Conservation (phyloP, 345 rosid genomes). For the Sonneratia caseolaris region DNA sequence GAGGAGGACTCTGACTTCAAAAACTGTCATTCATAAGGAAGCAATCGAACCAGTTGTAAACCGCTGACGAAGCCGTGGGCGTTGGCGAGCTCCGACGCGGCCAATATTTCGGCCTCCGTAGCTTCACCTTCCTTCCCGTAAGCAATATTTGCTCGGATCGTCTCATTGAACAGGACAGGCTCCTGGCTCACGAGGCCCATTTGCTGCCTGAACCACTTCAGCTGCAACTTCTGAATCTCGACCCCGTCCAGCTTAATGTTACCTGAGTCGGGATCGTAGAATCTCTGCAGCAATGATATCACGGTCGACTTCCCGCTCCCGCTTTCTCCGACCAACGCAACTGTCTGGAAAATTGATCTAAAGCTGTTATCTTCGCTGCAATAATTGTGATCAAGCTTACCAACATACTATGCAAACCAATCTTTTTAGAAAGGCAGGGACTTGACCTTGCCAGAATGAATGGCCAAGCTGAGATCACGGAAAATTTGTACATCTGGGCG, state of each 20-base stretch:
- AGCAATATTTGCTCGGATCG: constrained; percentile 31
- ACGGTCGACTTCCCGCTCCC: constrained; percentile 36
- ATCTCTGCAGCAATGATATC: constrained; percentile 25
- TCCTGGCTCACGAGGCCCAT: constrained; percentile 36
- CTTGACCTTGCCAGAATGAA: constrained; percentile 27
- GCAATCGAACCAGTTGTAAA: constrained; percentile 18
- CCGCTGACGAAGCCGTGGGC: constrained; percentile 25
- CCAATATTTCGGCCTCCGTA: constrained; percentile 22
- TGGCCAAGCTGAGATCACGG: constrained; percentile 35
- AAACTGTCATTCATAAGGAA: neutral
- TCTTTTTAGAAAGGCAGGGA: no score
- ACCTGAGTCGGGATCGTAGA: constrained; percentile 30
- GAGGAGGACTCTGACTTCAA: no score
- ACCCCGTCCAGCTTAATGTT: constrained; percentile 25
- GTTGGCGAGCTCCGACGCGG: constrained; percentile 26
- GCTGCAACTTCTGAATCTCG: constrained; percentile 19
- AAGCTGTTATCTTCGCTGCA: neutral
- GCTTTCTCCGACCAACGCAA: constrained; percentile 34
- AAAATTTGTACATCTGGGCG: constrained; percentile 70
- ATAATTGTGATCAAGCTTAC: neutral
- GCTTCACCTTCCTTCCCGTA: constrained; percentile 29
- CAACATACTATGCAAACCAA: neutral
- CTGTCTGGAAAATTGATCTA: constrained; percentile 16
- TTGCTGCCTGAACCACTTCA: constrained; percentile 30
- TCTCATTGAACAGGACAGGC: constrained; percentile 21